Evolutionary conservation across 306 rosid species (phyloP).

Genomic region (Ormosia semicastrata): DNA sequence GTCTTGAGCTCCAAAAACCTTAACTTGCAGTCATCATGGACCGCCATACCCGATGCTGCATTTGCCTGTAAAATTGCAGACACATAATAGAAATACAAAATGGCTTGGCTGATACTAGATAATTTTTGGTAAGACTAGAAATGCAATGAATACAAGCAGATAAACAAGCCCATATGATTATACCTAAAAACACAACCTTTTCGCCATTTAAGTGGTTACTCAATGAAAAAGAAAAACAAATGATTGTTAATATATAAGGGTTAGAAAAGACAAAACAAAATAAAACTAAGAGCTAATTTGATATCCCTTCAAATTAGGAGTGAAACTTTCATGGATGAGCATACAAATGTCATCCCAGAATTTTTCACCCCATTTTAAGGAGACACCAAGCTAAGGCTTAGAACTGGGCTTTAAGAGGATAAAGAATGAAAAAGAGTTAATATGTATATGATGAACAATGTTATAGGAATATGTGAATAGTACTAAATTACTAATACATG

Average conservation of each 20-base stretch:
- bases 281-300: not conserved
- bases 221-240: not conserved
- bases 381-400: not conserved
- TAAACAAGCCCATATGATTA: not conserved
- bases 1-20: slow-evolving; percentile 32
- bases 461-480: not conserved
- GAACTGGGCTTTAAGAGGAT: not conserved
- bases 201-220: not conserved
- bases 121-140: not conserved
- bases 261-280: not conserved
- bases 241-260: not conserved
- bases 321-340: not conserved
- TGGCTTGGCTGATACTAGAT: not conserved
- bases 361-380: not conserved
- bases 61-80: slow-evolving; percentile 24
- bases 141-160: not conserved
- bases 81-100: not conserved
- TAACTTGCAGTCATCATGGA: slow-evolving; percentile 38
- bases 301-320: not conserved
- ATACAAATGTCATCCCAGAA: not conserved
- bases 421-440: not conserved
- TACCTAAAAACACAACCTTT: not conserved
- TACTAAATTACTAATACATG: not conserved
- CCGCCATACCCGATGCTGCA: slow-evolving; percentile 32
- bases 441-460: not conserved